Evolutionary conservation across 345 rosid species (phyloP), one percentile per base, ranked within the genome.

Genomic region (Citrus maxima): DNA sequence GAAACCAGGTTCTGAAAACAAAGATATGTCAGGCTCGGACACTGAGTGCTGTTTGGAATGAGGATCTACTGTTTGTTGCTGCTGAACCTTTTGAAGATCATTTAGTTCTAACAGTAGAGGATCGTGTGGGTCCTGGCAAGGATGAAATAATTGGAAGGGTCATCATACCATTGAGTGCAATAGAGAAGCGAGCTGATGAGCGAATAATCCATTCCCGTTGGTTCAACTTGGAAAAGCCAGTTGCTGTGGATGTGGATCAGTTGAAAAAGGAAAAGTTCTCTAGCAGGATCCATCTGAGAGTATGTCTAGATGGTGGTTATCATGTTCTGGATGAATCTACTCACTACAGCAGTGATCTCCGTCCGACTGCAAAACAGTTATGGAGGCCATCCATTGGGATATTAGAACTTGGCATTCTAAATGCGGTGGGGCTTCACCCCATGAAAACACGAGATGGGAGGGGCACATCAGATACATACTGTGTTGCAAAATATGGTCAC

Each of bases 281-380:
- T 0, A 97, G 93, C 83, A 86, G 90, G 80, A 91, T 97, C 87
- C 93, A 97, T 79, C 92, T 90, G 64, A 87, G 99, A 72, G 90
- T 97, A 78, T 94, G 97, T 81, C 89, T 97, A 19, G 99, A 97
- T 76, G 99, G 98, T 84, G 99, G 99, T 25, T 94, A 94, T 28
- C 99, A 94, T 82, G 98, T 97, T 46, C 90, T 94, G 58, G 99
- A 97, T 72, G 99, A 97, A 77, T 94, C 99, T 0, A 94, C 99
- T 35, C 97, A 94, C 72, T 93, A 97, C 35, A 97, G 98, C 27
- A 97, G 99, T 35, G 99, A 97, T 83, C 98, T 94, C 38, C 95
- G 98, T 1, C 98, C 98, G 8, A 91, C 99, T 1, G 98, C 98
- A 1, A 94, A 90, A 79, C 99, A 92, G 65, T 80, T 97, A 1